These are phyloP conservation scores for Fusarium succisae DNA, from an alignment of 2,329 filamentous ascomycete genomes.

Conservation along the genomic window DNA sequence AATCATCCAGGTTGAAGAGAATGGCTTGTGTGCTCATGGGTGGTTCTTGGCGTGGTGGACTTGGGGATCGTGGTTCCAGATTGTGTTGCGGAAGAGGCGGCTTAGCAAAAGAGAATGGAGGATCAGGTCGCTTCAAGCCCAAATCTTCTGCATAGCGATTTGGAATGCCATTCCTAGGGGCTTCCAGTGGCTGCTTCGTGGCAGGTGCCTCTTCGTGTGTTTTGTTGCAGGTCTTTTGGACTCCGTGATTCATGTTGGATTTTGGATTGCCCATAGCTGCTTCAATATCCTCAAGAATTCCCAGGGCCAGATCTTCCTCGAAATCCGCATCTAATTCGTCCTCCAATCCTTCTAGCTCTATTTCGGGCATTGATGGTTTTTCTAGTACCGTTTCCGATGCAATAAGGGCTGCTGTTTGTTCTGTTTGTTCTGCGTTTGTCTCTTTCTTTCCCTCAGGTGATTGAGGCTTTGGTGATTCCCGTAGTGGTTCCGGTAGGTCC, in stretches of 20 bases:
- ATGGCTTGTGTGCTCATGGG: conserved; percentile 62
- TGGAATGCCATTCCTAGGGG: background rate
- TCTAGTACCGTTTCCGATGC: background rate
- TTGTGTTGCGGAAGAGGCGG: background rate
- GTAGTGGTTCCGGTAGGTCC: background rate
- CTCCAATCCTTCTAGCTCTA: conserved; percentile 31
- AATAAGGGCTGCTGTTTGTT: background rate
- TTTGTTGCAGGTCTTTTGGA: background rate
- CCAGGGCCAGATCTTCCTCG: conserved; percentile 41
- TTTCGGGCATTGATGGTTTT: background rate
- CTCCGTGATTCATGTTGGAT: background rate
- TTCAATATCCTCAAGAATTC: conserved; percentile 38
- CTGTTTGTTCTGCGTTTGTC: background rate
- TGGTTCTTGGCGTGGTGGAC: conserved; percentile 37
- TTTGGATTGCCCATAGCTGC: conserved; percentile 13
- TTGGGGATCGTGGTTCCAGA: conserved; percentile 21
- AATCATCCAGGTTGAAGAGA: conserved; percentile 61
- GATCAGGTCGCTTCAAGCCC: conserved; percentile 21
- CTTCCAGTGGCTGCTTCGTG: background rate
- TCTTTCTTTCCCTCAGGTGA: background rate
- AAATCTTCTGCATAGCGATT: conserved; percentile 34
- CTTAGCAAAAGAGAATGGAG: background rate
- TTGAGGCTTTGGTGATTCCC: background rate
- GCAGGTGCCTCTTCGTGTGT: background rate
- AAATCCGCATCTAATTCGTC: conserved; percentile 42